These are phyloP conservation scores for Fusarium paranaense DNA, from an alignment of 2,329 filamentous ascomycete species.

Conservation along the genomic window DNA sequence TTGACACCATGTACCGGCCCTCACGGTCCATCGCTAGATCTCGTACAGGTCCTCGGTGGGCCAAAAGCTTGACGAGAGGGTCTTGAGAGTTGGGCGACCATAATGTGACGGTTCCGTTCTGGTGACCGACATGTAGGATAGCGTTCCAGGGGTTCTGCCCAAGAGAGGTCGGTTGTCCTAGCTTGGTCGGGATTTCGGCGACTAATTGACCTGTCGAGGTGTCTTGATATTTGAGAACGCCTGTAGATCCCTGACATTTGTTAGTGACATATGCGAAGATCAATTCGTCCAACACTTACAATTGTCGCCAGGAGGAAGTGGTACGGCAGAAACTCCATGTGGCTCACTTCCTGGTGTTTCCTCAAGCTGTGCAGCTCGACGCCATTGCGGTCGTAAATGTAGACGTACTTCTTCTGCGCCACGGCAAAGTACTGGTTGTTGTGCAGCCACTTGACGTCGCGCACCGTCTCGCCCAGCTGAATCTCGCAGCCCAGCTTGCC, in stretches of 20 bases:
- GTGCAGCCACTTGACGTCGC: constrained; percentile 92
- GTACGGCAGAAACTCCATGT: constrained; percentile 96
- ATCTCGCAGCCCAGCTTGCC: constrained; percentile 92
- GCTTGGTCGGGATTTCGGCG: constrained; percentile 84
- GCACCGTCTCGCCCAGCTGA: constrained; percentile 89
- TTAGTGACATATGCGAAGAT: constrained; percentile 2
- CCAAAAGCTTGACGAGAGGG: constrained; percentile 89
- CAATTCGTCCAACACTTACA: constrained; percentile 60
- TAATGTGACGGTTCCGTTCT: constrained; percentile 92
- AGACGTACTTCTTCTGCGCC: constrained; percentile 95
- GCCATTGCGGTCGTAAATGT: constrained; percentile 93
- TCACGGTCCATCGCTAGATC: constrained; percentile 87
- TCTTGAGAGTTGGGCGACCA: constrained; percentile 95
- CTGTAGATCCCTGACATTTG: constrained; percentile 73
- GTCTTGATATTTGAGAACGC: constrained; percentile 93
- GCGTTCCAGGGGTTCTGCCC: constrained; percentile 93
- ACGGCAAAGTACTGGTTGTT: constrained; percentile 96
- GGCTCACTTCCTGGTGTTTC: constrained; percentile 90
- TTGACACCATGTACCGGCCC: constrained; percentile 94
- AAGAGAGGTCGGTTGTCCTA: constrained; percentile 85
- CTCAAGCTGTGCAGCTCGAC: constrained; percentile 92
- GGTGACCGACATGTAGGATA: constrained; percentile 90
- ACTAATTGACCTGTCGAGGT: constrained; percentile 93
- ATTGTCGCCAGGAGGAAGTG: constrained; percentile 93
- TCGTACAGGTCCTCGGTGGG: constrained; percentile 89